A percentile compares a stretch with the other conserved stretches of the same genome.
Conservation (phyloP, 371 early-diverging fungal genomes). For the Zychaea mexicana region DNA sequence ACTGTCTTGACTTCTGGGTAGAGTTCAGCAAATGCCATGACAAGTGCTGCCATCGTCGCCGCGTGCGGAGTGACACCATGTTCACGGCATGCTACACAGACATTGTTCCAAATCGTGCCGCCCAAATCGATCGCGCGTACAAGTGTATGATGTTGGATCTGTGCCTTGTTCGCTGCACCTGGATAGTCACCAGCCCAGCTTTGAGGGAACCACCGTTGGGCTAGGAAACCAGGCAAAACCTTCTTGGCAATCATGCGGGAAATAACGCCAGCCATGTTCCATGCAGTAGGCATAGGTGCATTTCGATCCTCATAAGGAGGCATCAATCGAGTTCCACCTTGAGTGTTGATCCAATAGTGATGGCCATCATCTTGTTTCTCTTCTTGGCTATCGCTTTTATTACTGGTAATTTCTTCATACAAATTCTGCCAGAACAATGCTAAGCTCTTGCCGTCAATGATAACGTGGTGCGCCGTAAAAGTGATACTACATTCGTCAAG, state of each 20-base stretch:
- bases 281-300: neutral
- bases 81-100: conserved; percentile 21
- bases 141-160: conserved; percentile 22
- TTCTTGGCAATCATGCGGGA: neutral
- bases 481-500: conserved; percentile 12
- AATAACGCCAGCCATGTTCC: neutral
- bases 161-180: conserved; percentile 14
- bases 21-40: conserved; percentile 30
- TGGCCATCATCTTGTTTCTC: neutral
- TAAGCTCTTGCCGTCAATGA: conserved; percentile 37
- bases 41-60: conserved; percentile 21
- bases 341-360: neutral
- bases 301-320: conserved; percentile 25
- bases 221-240: neutral
- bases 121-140: conserved; percentile 18
- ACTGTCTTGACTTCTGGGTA: conserved; percentile 16
- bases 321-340: conserved; percentile 5
- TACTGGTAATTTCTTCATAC: conserved; percentile 15
- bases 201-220: neutral
- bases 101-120: conserved; percentile 10
- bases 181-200: conserved; percentile 37
- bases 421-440: conserved; percentile 28
- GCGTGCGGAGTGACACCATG: conserved; percentile 36
- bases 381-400: too few species aligned
- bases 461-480: conserved; percentile 27